These are phyloP conservation scores for Yamadazyma conglobata DNA, from an alignment of 1,139 yeast species.

Conservation along the genomic window DNA sequence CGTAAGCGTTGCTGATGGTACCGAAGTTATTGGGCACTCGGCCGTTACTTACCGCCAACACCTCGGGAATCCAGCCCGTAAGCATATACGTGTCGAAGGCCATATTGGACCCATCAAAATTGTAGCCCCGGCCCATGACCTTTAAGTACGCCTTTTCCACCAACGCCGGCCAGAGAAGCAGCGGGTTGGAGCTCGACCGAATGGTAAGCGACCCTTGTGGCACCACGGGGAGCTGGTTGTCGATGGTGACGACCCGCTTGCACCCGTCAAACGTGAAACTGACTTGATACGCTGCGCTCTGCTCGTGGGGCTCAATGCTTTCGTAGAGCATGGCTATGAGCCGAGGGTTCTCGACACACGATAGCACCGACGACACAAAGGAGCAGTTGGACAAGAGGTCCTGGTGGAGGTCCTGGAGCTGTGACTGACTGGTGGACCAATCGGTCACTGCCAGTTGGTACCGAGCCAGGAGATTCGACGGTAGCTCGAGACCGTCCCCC, in stretches of 20 bases:
- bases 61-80: slow-evolving; percentile 76
- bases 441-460: slow-evolving; percentile 15
- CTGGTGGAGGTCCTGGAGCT: slow-evolving; percentile 44
- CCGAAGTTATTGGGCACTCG: slow-evolving; percentile 29
- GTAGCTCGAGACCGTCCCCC: slow-evolving; percentile 18
- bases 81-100: slow-evolving; percentile 68
- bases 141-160: slow-evolving; percentile 75
- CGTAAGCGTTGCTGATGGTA: slow-evolving; percentile 17
- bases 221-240: slow-evolving; percentile 40
- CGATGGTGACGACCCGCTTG: slow-evolving; percentile 46
- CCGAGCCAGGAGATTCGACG: slow-evolving; percentile 16
- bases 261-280: slow-evolving; percentile 55
- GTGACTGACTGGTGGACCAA: slow-evolving; percentile 17
- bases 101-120: slow-evolving; percentile 73
- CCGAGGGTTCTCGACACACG: slow-evolving; percentile 28
- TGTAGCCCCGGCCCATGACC: slow-evolving; percentile 57
- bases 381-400: slow-evolving; percentile 72
- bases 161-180: slow-evolving; percentile 63
- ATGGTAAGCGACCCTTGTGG: slow-evolving; percentile 26
- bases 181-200: slow-evolving; percentile 37
- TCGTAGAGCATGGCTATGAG: slow-evolving; percentile 14
- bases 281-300: slow-evolving; percentile 33
- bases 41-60: slow-evolving; percentile 34
- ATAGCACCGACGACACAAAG: slow-evolving; percentile 62
- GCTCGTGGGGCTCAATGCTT: slow-evolving; percentile 25